Conservation (phyloP, 1,284 basidiomycete genomes). For the Fomes fomentarius region DNA sequence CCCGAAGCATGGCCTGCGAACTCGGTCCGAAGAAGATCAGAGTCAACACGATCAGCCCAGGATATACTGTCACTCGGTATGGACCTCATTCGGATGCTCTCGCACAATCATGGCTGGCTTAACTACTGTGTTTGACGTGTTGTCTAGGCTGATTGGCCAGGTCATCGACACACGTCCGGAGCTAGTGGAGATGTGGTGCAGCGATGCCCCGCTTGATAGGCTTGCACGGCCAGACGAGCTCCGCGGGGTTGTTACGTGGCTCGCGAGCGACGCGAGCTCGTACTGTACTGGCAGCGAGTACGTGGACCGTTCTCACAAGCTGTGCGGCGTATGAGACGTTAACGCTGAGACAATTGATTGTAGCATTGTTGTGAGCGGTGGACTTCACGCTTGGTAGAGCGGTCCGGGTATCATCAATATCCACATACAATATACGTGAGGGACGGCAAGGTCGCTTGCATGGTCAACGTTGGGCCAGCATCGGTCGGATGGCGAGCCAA, state of each 20-base stretch:
- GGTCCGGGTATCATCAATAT: no score
- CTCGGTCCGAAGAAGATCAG: conserved; percentile 72
- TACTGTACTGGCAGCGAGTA: conserved; percentile 81
- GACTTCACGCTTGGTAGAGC: conserved; percentile 71
- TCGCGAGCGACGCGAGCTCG: conserved; percentile 76
- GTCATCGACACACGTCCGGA: conserved; percentile 72
- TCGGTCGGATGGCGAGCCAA: no score
- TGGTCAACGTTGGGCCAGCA: no score
- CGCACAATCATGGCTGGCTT: no score
- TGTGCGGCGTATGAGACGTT: no score
- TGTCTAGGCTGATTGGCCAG: conserved; percentile 73
- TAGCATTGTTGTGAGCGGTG: conserved; percentile 74
- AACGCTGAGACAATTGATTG: background rate
- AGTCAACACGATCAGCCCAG: conserved; percentile 75
- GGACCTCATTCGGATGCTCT: no score
- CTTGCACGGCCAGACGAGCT: conserved; percentile 79
- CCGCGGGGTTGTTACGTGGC: conserved; percentile 74
- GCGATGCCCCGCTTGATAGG: conserved; percentile 71
- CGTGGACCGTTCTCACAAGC: no score
- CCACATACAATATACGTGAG: no score
- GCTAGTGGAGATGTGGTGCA: conserved; percentile 68
- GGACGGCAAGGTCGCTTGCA: no score
- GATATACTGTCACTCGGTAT: conserved; percentile 72
- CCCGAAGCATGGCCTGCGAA: conserved; percentile 82
- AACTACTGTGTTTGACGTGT: no score